Conservation (phyloP, 2,329 filamentous ascomycete species). For the Ceratocystis harringtonii region DNA sequence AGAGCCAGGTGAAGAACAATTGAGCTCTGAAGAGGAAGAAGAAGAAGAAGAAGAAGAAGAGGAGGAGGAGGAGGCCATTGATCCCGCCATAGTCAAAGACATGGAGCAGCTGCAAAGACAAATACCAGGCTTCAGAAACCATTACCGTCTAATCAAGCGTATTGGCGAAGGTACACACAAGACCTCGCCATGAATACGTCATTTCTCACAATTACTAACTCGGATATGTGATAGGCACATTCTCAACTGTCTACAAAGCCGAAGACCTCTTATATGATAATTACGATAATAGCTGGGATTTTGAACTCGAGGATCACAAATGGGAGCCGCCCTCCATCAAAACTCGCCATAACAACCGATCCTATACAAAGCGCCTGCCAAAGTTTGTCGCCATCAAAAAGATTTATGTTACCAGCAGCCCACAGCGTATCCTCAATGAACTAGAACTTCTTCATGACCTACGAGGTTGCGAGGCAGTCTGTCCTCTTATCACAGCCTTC, state of each 20-base stretch:
- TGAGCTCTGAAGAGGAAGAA: constrained; percentile 26
- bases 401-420: constrained; percentile 96
- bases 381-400: constrained; percentile 96
- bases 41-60: constrained; percentile 36
- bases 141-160: constrained; percentile 83
- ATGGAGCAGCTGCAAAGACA: constrained; percentile 71
- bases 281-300: constrained; percentile 78
- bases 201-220: constrained; percentile 16
- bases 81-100: constrained; percentile 60
- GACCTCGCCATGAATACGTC: not conserved
- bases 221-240: constrained; percentile 56
- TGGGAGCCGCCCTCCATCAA: constrained; percentile 50
- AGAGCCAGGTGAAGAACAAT: constrained; percentile 26
- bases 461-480: constrained; percentile 68
- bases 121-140: constrained; percentile 69
- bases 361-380: constrained; percentile 25
- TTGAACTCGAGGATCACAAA: constrained; percentile 49
- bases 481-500: constrained; percentile 94
- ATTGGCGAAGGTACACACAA: constrained; percentile 70
- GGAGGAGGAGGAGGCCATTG: constrained; percentile 47
- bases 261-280: constrained; percentile 77
- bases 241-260: constrained; percentile 97
- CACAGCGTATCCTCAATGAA: constrained; percentile 86
- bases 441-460: constrained; percentile 85
- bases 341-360: constrained; percentile 22